These are phyloP conservation scores for Rubia occidens DNA, from an alignment of 305 asterid genomes.

Conservation along the genomic window DNA sequence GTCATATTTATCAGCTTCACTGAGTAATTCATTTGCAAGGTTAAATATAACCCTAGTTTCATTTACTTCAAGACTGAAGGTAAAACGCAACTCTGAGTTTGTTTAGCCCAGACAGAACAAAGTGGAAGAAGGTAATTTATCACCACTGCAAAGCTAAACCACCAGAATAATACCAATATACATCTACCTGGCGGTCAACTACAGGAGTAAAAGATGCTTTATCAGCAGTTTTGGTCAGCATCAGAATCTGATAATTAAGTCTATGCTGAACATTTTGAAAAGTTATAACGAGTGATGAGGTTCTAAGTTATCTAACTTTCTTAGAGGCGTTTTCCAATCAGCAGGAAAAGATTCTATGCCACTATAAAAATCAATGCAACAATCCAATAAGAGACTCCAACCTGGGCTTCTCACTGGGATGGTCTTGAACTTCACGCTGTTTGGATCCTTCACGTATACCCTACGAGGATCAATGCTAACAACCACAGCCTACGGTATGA, in stretches of 20 bases:
- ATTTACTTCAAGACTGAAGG: neutral
- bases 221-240: neutral
- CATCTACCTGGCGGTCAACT: neutral
- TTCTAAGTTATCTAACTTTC: neutral
- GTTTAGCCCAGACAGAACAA: neutral
- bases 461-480: constrained; percentile 94
- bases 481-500: constrained; percentile 66
- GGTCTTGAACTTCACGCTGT: constrained; percentile 60
- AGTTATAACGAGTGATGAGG: neutral
- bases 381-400: constrained; percentile 17
- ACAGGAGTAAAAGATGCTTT: neutral
- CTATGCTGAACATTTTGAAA: neutral
- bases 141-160: neutral
- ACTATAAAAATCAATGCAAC: neutral
- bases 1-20: neutral
- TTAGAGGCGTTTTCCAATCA: neutral
- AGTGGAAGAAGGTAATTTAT: neutral
- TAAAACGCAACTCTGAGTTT: neutral
- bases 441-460: constrained; percentile 61
- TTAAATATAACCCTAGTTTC: no score
- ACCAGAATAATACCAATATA: neutral
- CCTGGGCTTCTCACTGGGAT: constrained; percentile 65
- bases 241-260: neutral
- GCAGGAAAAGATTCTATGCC: neutral
- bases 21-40: neutral